Conservation (phyloP, 139 green algal species). For the Chloropicon primus region DNA sequence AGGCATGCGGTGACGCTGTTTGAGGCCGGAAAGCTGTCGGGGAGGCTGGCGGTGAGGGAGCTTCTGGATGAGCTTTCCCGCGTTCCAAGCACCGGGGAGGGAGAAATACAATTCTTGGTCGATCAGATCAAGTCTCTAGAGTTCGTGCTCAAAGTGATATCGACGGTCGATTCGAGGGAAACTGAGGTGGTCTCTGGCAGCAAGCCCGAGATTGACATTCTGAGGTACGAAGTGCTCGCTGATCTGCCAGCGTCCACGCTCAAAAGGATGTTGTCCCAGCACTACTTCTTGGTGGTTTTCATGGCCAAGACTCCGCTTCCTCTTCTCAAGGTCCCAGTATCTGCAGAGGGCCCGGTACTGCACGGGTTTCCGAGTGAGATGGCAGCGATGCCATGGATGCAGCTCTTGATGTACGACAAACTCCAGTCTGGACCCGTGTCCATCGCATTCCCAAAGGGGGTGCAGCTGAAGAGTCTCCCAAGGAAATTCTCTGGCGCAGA, state of each 20-base stretch:
- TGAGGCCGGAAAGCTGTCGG: background rate
- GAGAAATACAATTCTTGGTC: background rate
- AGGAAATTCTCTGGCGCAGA: background rate
- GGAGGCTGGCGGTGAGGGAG: background rate
- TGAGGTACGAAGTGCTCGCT: background rate
- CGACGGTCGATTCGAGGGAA: background rate
- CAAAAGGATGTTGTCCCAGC: background rate
- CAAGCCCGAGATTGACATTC: background rate
- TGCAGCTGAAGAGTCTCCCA: background rate
- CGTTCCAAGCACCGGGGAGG: background rate
- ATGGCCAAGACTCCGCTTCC: background rate
- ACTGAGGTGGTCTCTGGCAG: background rate
- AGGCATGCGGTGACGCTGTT: background rate
- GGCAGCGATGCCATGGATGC: background rate
- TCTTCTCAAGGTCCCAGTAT: background rate
- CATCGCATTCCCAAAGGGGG: background rate
- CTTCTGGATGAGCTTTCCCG: background rate
- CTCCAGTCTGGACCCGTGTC: background rate
- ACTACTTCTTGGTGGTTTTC: background rate
- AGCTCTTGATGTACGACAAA: background rate
- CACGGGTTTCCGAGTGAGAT: background rate
- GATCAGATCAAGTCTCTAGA: background rate
- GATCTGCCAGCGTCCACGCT: background rate
- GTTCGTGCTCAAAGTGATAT: background rate
- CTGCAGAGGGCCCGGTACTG: background rate